These are phyloP conservation scores for Candida dajiaensis DNA, from an alignment of 805 yeast genomes.

Conservation along the genomic window DNA sequence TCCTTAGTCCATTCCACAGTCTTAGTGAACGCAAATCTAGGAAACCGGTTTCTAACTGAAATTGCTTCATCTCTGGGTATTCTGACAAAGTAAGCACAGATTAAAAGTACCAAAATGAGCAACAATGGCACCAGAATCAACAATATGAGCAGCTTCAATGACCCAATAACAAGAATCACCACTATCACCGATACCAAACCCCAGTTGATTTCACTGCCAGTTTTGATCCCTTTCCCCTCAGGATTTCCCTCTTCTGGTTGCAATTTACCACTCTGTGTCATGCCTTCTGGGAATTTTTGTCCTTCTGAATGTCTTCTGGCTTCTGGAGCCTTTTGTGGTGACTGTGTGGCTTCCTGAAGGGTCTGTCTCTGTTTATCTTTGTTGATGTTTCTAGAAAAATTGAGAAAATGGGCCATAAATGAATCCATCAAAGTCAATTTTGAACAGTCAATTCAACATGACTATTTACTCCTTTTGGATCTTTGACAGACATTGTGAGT, in stretches of 20 bases:
- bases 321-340: neutral
- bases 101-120: neutral
- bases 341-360: slow-evolving; percentile 23
- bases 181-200: neutral
- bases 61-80: slow-evolving; percentile 6
- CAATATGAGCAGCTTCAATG: neutral
- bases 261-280: neutral
- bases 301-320: too few species aligned
- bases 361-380: slow-evolving; percentile 46
- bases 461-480: slow-evolving; percentile 83
- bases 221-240: neutral
- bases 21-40: slow-evolving; percentile 23
- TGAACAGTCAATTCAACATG: slow-evolving; percentile 29
- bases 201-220: neutral
- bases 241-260: neutral
- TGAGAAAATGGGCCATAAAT: neutral
- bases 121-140: slow-evolving; percentile 1
- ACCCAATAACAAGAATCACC: slow-evolving; percentile 4
- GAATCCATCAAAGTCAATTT: neutral
- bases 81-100: slow-evolving; percentile 1
- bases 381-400: slow-evolving; percentile 27
- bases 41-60: slow-evolving; percentile 10
- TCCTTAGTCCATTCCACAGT: slow-evolving; percentile 27
- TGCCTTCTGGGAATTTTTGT: neutral
- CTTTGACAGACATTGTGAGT: slow-evolving; percentile 81